Base-by-base conservation (phyloP, 352 stramenopile species). In the Phytophthora colocasiae region DNA sequence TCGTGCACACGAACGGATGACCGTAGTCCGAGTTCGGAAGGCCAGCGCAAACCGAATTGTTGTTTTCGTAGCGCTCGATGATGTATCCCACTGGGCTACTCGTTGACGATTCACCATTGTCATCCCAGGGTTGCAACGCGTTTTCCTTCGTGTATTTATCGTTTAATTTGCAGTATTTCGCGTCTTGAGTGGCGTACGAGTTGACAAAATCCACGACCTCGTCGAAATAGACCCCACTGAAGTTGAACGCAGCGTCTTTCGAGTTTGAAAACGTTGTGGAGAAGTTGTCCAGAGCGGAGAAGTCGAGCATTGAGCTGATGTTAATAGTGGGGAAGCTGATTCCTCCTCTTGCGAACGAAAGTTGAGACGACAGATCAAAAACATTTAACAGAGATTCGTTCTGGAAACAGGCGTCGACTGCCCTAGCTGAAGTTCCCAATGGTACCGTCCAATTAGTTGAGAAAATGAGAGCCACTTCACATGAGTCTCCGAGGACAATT, bases 301-400 rank as follows among this genome's bases (percentile, higher is more conserved):
- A 90, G 39, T 89, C 52, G 39, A 83, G 70, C 44, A 80, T 79
- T 22, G 36, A 65, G 17, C 11, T 47, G 15, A 81, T 32, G 26
- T 86, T 36, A 6, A 78, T 45, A 5, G 56, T 66, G 2, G 82
- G 82, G 48, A 89, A 89, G 4, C 74, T 19, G 43, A 91, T 79
- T 6, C 73, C 78, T 36, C 80, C 78, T 7, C 65, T 61, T 3
- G 81, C 81, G 59, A 91, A 91, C 12, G 71, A 60, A 39, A 91
- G 73, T 17, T 76, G 74, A 9, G 51, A 64, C 11, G 68, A 73
- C 32, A 91, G 51, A 34, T 89, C 75, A 39, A 91, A 73, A 38
- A 69, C 80, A 14, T 85, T 75, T 34, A 91, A 65, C 40, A 91
- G 63, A 31, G 78, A 87, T 54, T 75, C 60, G 46, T 88, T 88